Evolutionary conservation across 108 stramenopile species (phyloP).

Genomic region (Pseudonitzschia multiseries): DNA sequence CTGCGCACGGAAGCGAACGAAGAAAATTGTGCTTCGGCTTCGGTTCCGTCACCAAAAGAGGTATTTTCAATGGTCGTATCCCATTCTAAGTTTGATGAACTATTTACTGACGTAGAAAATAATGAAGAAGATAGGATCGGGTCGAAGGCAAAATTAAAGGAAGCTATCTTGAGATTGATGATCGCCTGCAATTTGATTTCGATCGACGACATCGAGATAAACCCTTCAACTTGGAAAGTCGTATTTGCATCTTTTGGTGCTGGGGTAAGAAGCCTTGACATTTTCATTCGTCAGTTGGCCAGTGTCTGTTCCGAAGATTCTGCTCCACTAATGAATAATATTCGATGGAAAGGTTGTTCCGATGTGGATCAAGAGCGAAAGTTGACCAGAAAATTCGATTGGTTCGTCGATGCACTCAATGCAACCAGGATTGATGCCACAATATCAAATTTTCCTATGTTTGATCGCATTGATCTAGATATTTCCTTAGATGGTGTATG

Average conservation of each 20-base stretch:
- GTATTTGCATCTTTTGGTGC: conserved; percentile 46
- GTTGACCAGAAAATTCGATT: conserved; percentile 45
- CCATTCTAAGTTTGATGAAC: conserved; percentile 43
- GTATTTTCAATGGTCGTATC: conserved; percentile 38
- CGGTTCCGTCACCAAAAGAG: neutral
- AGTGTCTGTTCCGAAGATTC: conserved; percentile 1
- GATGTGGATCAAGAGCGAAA: neutral
- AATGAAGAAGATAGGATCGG: neutral
- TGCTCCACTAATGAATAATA: conserved; percentile 20
- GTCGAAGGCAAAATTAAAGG: conserved; percentile 9
- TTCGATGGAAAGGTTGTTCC: conserved; percentile 33
- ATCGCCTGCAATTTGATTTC: conserved; percentile 46
- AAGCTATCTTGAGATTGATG: conserved; percentile 45
- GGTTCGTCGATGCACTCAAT: conserved; percentile 61
- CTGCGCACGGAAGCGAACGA: neutral
- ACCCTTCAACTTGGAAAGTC: conserved; percentile 33
- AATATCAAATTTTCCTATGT: conserved; percentile 53
- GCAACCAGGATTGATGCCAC: conserved; percentile 53
- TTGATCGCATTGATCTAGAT: conserved; percentile 28
- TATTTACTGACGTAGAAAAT: conserved; percentile 13
- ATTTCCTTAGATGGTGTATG: neutral
- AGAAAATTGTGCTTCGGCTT: neutral
- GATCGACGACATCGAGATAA: conserved; percentile 27
- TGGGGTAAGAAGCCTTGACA: conserved; percentile 29
- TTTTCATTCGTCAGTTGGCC: conserved; percentile 15